These are phyloP conservation scores for Boletus semigastroideus DNA, from an alignment of 1,284 basidiomycete genomes.

Conservation along the genomic window DNA sequence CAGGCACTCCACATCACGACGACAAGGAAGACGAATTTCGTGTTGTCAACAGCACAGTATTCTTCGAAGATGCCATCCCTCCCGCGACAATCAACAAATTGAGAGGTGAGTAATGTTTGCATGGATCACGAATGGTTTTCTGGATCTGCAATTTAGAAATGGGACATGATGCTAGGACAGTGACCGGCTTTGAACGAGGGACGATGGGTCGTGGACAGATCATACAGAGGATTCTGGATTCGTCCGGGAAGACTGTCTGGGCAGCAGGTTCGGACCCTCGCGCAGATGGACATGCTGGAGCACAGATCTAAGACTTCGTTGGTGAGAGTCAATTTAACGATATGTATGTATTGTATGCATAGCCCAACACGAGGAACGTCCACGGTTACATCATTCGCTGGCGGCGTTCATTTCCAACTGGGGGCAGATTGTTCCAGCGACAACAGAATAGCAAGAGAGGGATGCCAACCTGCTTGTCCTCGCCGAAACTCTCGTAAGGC, in stretches of 20 bases:
- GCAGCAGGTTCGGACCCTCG: slow-evolving; percentile 86
- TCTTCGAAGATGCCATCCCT: slow-evolving; percentile 83
- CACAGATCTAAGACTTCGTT: slow-evolving; percentile 63
- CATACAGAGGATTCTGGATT: slow-evolving; percentile 75
- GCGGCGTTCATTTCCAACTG: slow-evolving; percentile 67
- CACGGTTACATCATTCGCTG: slow-evolving; percentile 59
- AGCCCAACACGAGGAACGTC: neutral
- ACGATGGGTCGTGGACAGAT: slow-evolving; percentile 94
- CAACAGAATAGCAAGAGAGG: neutral
- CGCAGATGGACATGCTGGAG: slow-evolving; percentile 84
- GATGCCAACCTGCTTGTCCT: slow-evolving; percentile 59
- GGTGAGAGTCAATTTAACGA: slow-evolving; percentile 7
- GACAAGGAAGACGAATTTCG: slow-evolving; percentile 51
- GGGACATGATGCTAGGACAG: slow-evolving; percentile 80
- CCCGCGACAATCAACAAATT: slow-evolving; percentile 60
- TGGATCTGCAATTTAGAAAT: slow-evolving; percentile 49
- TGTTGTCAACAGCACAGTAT: slow-evolving; percentile 80
- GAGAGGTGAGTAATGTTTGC: slow-evolving; percentile 43
- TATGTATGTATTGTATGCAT: slow-evolving; percentile 3
- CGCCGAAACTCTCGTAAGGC: slow-evolving; percentile 79
- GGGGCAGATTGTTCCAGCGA: slow-evolving; percentile 13
- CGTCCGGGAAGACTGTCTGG: slow-evolving; percentile 73
- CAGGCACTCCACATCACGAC: slow-evolving; percentile 71
- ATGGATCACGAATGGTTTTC: slow-evolving; percentile 1
- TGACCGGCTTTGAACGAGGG: slow-evolving; percentile 60